Evolutionary conservation across 1,139 yeast genomes (phyloP).

Genomic region (Debaryomycetaceae sp.): DNA sequence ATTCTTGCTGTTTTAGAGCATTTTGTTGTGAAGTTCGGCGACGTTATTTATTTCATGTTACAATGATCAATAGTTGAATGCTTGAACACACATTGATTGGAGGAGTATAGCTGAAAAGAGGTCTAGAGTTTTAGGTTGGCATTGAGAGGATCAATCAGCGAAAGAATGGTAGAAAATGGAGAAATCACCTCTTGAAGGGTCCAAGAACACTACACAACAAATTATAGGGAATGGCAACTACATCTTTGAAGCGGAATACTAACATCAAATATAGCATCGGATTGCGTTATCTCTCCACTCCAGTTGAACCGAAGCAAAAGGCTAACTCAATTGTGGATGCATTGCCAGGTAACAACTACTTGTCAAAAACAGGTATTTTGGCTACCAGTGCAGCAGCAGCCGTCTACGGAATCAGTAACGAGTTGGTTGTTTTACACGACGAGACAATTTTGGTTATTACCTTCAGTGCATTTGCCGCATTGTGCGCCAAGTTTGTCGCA

Average conservation of each 20-base stretch:
- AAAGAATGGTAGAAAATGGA: too few species aligned
- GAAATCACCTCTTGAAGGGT: too few species aligned
- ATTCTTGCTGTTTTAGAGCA: too few species aligned
- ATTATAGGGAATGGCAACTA: too few species aligned
- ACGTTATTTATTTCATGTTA: too few species aligned
- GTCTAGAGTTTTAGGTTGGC: too few species aligned
- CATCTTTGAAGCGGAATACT: conserved; percentile 11
- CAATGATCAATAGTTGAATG: too few species aligned
- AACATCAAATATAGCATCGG: conserved; percentile 43
- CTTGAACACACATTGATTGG: too few species aligned
- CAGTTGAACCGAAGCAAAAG: conserved; percentile 83
- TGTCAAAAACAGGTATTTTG: conserved; percentile 91
- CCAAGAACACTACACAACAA: too few species aligned
- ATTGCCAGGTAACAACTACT: conserved; percentile 83
- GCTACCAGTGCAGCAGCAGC: conserved; percentile 96
- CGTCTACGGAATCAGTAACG: conserved; percentile 89
- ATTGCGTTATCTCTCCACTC: conserved; percentile 62
- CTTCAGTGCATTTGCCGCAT: conserved; percentile 70
- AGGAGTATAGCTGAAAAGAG: too few species aligned
- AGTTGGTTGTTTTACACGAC: conserved; percentile 87
- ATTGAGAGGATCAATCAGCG: too few species aligned
- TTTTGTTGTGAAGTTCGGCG: too few species aligned
- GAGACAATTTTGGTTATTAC: conserved; percentile 84
- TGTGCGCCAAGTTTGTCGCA: conserved; percentile 84
- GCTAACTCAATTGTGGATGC: conserved; percentile 89